phyloP scores from a whole-genome alignment of 495 filamentous ascomycete genomes.

The Hypomontagnella monticulosa region DNA sequence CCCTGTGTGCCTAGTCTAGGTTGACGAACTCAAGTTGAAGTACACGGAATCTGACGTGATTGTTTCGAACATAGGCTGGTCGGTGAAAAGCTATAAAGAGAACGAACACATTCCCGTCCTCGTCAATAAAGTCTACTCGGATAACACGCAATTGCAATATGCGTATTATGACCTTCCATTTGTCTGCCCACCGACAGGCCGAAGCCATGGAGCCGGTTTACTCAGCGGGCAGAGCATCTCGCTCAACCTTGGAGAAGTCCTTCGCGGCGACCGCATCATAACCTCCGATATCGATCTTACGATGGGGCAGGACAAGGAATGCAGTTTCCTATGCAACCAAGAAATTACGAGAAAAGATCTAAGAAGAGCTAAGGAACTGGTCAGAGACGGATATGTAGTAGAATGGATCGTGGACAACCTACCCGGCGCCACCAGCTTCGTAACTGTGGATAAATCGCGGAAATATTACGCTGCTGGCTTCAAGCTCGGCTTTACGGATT shows the following conservation, averaged over 20 bases:
- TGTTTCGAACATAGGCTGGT: conserved; percentile 64
- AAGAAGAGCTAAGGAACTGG: conserved; percentile 75
- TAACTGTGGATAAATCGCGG: conserved; percentile 84
- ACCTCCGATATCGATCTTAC: conserved; percentile 86
- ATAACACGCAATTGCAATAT: conserved; percentile 91
- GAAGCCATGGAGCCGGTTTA: conserved; percentile 72
- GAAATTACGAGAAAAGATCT: conserved; percentile 72
- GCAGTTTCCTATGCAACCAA: conserved; percentile 76
- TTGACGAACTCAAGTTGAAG: background rate
- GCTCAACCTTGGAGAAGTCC: conserved; percentile 91
- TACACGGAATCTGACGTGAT: conserved; percentile 20
- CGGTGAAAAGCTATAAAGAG: conserved; percentile 82
- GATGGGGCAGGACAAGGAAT: conserved; percentile 83
- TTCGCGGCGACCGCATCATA: conserved; percentile 90
- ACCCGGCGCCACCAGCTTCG: conserved; percentile 91
- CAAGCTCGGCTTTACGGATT: conserved; percentile 85
- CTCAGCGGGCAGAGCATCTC: conserved; percentile 83
- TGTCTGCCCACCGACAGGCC: conserved; percentile 83
- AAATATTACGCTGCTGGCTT: conserved; percentile 98
- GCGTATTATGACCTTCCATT: conserved; percentile 94
- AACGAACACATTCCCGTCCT: conserved; percentile 83
- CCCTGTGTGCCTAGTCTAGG: background rate
- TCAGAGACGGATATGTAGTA: conserved; percentile 84
- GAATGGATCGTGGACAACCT: conserved; percentile 98
- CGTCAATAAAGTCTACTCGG: conserved; percentile 96